phyloP scores from a whole-genome alignment of 2,329 filamentous ascomycete genomes.

The Cladosporium sp. region DNA sequence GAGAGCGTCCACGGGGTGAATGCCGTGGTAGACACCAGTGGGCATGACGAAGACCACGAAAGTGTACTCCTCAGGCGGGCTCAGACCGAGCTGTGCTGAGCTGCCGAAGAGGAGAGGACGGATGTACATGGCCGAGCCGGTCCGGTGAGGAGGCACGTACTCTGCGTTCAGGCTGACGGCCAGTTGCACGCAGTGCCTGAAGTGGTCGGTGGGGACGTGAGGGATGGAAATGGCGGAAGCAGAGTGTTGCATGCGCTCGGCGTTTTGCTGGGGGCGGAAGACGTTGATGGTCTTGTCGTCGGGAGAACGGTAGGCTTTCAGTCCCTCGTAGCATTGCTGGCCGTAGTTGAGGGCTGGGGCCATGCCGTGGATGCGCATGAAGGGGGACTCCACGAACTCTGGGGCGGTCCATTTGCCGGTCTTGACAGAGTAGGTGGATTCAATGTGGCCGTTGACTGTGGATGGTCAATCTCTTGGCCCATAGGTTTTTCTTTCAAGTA shows the following conservation, averaged over 20 bases:
- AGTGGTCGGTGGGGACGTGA: constrained; percentile 68
- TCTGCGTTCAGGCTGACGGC: constrained; percentile 85
- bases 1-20: constrained; percentile 77
- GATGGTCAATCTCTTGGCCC: neutral
- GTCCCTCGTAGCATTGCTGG: constrained; percentile 96
- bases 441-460: constrained; percentile 86
- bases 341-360: constrained; percentile 93
- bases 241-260: constrained; percentile 75
- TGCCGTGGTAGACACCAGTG: constrained; percentile 90
- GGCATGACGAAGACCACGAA: constrained; percentile 88
- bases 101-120: constrained; percentile 84
- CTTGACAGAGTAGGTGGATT: constrained; percentile 72
- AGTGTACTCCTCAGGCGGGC: constrained; percentile 84
- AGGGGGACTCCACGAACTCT: constrained; percentile 75
- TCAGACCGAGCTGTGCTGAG: constrained; percentile 79
- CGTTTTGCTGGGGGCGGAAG: constrained; percentile 85
- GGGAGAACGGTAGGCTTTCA: constrained; percentile 87
- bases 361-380: constrained; percentile 89
- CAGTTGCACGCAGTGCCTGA: constrained; percentile 69
- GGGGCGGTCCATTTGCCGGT: constrained; percentile 74
- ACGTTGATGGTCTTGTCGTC: constrained; percentile 67
- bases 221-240: constrained; percentile 81
- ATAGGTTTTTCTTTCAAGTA: neutral
- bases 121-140: constrained; percentile 87
- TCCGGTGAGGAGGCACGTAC: constrained; percentile 84